Evolutionary conservation across 2,329 filamentous ascomycete species (phyloP), one percentile per base, ranked within the genome.

Genomic region (Lachnum nothofagi): DNA sequence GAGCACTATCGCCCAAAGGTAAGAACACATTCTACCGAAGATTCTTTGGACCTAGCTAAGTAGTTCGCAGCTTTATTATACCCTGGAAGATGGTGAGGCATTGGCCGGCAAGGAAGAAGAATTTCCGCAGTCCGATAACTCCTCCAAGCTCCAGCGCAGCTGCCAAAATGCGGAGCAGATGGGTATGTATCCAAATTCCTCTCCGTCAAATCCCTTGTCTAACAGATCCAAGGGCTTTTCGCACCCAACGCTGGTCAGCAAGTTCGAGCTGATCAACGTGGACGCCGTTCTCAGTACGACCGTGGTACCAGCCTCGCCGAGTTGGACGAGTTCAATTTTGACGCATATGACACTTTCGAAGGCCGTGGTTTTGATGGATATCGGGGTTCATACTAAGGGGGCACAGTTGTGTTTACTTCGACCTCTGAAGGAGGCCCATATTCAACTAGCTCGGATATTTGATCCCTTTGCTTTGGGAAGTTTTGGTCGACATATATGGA

Each of bases 161-260:
- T 85, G 87, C 52, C 87, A 94, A 65, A 94, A 93, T 65, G 89
- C 89, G 1, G 85, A 89, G 64, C 83, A 88, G 62, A 82, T 91
- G 58, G 90, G 90, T 82, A 65, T 66, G 83, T 75, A 44, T 47
- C 35, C 23, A 24, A n/a, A 27, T 9, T 43, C 34, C 24, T n/a
- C 14, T 10, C 44, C 24, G 43, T 23, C 4, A 47, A 6, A 27
- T 27, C 9, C 2, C 5, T n/a, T 33, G 35, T 20, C 51, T 56
- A n/a, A 60, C 27, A 46, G 19, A 31, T n/a, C 43, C 10, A 37
- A 88, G 85, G 85, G 0, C 77, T 95, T 0, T 95, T 90, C 66
- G 88, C 88, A 3, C 88, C 89, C 4, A 85, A 86, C 55, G 83
- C 84, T 40, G 82, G 83, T 14, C 84, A 88, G 63, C 80, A 86